A percentile compares a stretch with the other conserved stretches of the same genome.
Conservation (phyloP, 2,329 filamentous ascomycete species). For the Trichoderma afroharzianum region DNA sequence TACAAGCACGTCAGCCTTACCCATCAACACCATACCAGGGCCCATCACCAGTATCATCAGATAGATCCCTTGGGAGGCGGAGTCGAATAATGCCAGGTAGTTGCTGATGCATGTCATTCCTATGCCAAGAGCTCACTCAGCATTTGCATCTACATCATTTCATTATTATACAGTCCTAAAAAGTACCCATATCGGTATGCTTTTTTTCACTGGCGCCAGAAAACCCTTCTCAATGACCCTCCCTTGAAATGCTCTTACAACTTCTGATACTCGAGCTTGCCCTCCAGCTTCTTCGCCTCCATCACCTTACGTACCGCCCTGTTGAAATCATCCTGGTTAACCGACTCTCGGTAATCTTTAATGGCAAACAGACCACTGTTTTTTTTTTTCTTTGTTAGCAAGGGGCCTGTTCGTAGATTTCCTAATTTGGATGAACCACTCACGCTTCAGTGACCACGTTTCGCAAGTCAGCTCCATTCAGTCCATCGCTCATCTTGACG, state of each 20-base stretch:
- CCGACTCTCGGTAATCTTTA: constrained; percentile 93
- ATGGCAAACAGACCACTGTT: constrained; percentile 88
- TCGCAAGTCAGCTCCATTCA: constrained; percentile 94
- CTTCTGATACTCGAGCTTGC: constrained; percentile 97
- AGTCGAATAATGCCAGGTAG: background rate
- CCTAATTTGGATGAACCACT: constrained; percentile 38
- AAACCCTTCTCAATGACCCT: background rate
- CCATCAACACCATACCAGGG: background rate
- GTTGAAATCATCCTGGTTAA: constrained; percentile 99
- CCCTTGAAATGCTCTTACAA: constrained; percentile 49
- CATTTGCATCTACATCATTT: constrained; percentile 16
- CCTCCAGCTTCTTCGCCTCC: constrained; percentile 96
- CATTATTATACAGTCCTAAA: constrained; percentile 31
- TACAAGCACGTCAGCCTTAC: background rate
- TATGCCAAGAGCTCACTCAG: constrained; percentile 26
- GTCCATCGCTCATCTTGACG: constrained; percentile 98
- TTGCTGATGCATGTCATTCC: constrained; percentile 20
- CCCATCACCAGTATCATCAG: background rate
- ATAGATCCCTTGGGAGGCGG: background rate
- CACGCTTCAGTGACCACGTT: constrained; percentile 99
- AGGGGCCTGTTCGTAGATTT: background rate
- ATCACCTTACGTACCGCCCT: constrained; percentile 97
- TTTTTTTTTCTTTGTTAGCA: constrained; percentile 16
- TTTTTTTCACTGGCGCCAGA: constrained; percentile 3
- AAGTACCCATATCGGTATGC: constrained; percentile 18